These are phyloP conservation scores for Suillus alpinus DNA, from an alignment of 768 basidiomycete species.

Conservation along the genomic window DNA sequence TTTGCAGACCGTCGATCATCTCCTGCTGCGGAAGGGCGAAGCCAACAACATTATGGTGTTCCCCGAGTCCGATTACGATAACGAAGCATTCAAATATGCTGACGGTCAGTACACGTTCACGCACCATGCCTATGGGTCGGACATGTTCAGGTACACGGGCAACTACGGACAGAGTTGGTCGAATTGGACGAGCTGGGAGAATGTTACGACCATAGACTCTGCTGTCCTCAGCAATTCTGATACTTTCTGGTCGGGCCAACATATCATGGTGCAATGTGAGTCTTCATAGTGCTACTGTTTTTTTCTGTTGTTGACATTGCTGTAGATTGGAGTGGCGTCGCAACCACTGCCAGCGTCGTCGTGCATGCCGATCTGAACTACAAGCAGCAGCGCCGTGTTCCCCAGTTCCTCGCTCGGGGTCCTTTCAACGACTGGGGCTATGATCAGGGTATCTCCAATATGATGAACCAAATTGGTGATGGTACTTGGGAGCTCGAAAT, in stretches of 20 bases:
- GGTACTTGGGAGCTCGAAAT: constrained; percentile 84
- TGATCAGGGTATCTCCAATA: constrained; percentile 72
- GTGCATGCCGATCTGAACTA: constrained; percentile 77
- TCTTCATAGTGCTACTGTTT: constrained; percentile 1
- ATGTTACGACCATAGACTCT: constrained; percentile 60
- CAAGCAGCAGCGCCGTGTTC: constrained; percentile 66
- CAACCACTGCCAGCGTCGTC: constrained; percentile 59
- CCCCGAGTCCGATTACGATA: constrained; percentile 78
- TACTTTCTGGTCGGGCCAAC: constrained; percentile 77
- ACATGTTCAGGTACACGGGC: constrained; percentile 82
- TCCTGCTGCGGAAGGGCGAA: constrained; percentile 78
- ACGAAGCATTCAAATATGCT: constrained; percentile 50
- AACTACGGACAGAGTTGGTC: constrained; percentile 83
- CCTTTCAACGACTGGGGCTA: constrained; percentile 92
- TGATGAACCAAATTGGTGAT: constrained; percentile 63
- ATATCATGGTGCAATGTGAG: constrained; percentile 88
- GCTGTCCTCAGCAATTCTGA: constrained; percentile 45
- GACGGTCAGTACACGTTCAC: constrained; percentile 71
- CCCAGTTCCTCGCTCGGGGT: constrained; percentile 84
- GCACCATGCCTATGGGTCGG: constrained; percentile 84
- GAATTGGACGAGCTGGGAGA: constrained; percentile 76
- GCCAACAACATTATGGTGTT: constrained; percentile 82
- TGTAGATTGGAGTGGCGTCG: constrained; percentile 75
- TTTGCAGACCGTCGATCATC: constrained; percentile 62
- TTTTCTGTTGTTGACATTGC: constrained; percentile 3